These are phyloP conservation scores for Neonectria coccinea DNA, from an alignment of 2,329 filamentous ascomycete species.

Conservation along the genomic window DNA sequence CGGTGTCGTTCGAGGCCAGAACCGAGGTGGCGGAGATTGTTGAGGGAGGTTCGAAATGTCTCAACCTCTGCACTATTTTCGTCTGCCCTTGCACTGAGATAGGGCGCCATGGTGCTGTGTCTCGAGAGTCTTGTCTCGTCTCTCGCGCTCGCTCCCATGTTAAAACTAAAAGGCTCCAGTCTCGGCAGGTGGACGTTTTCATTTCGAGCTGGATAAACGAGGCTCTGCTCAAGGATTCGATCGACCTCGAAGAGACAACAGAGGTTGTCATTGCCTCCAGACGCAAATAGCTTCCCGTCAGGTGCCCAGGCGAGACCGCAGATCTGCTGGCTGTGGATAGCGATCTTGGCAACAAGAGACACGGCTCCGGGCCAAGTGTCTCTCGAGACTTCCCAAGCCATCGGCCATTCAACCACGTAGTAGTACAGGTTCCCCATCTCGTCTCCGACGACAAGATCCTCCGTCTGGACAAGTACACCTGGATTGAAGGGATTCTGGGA, in stretches of 20 bases:
- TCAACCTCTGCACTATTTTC: constrained; percentile 27
- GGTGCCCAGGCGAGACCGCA: constrained; percentile 92
- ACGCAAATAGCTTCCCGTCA: constrained; percentile 81
- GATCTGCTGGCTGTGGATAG: constrained; percentile 87
- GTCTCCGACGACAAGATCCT: constrained; percentile 89
- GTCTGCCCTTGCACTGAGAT: background rate
- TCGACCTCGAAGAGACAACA: constrained; percentile 83
- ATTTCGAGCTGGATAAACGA: constrained; percentile 2
- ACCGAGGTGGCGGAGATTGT: constrained; percentile 61
- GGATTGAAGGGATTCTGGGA: constrained; percentile 62
- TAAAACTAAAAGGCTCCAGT: constrained; percentile 18
- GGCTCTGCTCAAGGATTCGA: constrained; percentile 59
- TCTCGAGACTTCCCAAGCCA: constrained; percentile 69
- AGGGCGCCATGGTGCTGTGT: background rate
- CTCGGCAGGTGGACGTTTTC: constrained; percentile 19
- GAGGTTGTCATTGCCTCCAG: constrained; percentile 91
- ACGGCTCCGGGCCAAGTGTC: constrained; percentile 83
- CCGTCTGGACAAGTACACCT: constrained; percentile 70
- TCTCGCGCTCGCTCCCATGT: constrained; percentile 25
- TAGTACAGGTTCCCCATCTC: constrained; percentile 86
- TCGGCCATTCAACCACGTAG: constrained; percentile 89
- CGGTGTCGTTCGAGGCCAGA: constrained; percentile 73
- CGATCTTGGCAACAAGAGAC: constrained; percentile 80
- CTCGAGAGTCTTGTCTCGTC: constrained; percentile 25
- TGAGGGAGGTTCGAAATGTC: constrained; percentile 46